A percentile compares a stretch with the other conserved stretches of the same genome.
These are phyloP conservation scores for Tricladium varicosporioides DNA, from an alignment of 2,329 filamentous ascomycete genomes.

Conservation along the genomic window DNA sequence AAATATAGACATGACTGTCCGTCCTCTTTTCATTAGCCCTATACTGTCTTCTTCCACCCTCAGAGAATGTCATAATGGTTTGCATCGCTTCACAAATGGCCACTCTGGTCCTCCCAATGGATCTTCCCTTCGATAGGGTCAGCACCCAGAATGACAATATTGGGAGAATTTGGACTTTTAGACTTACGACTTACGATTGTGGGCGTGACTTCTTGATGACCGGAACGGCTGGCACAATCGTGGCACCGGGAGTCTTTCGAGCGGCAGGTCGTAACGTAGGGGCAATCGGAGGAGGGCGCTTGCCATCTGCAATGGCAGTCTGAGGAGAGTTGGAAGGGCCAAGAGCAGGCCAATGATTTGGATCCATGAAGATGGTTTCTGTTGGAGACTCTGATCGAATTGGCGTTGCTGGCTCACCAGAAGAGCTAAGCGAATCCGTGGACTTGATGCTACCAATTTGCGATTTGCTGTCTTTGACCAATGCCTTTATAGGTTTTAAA, in stretches of 20 bases:
- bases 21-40: background rate
- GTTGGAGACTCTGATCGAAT: slow-evolving; percentile 2
- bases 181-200: slow-evolving; percentile 29
- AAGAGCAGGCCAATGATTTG: slow-evolving; percentile 24
- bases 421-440: background rate
- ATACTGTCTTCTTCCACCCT: background rate
- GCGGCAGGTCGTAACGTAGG: slow-evolving; percentile 8
- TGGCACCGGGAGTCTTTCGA: slow-evolving; percentile 11
- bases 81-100: slow-evolving; percentile 23
- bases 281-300: slow-evolving; percentile 15
- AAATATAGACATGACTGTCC: background rate
- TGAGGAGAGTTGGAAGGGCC: slow-evolving; percentile 14
- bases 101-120: slow-evolving; percentile 12
- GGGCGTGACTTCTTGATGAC: slow-evolving; percentile 17
- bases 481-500: background rate
- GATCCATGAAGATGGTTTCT: slow-evolving; percentile 8
- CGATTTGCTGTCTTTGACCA: background rate
- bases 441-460: background rate
- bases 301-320: slow-evolving; percentile 22
- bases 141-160: background rate
- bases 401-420: slow-evolving; percentile 1
- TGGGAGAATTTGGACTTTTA: slow-evolving; percentile 3
- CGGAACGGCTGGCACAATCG: slow-evolving; percentile 21
- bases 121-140: slow-evolving; percentile 7
- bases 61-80: slow-evolving; percentile 1